Percentiles rank a stretch among this genome's conserved stretches.
Evolutionary conservation across 1,284 basidiomycete genomes (phyloP).

Genomic region (Macrocystidia cucumis): DNA sequence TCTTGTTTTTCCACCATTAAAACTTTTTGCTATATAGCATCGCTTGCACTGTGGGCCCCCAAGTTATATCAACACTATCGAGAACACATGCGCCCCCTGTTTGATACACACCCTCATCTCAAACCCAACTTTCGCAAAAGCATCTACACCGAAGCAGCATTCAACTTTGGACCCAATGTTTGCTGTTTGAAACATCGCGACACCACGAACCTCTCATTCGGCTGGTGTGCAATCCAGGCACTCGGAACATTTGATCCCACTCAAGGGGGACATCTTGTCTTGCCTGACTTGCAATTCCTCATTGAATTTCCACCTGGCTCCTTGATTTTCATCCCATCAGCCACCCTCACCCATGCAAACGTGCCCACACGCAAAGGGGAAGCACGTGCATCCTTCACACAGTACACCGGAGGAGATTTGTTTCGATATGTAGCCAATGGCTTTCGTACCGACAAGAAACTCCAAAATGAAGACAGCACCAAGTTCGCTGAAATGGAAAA

Average conservation of each 20-base stretch:
- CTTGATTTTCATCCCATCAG: background rate
- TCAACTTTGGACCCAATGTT: constrained; percentile 5
- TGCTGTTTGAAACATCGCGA: background rate
- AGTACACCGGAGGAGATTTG: background rate
- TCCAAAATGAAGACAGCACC: no score
- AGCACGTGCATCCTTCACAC: background rate
- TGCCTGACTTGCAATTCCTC: background rate
- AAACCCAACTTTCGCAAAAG: constrained; percentile 2
- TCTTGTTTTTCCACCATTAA: background rate
- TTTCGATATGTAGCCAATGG: no score
- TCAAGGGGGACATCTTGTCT: constrained; percentile 1
- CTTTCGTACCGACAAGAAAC: no score
- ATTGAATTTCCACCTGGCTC: constrained; percentile 1
- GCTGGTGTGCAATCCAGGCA: background rate
- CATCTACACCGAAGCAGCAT: constrained; percentile 4
- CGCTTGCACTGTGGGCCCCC: no score
- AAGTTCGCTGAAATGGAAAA: no score
- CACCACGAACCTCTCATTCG: background rate
- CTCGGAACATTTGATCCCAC: constrained; percentile 1
- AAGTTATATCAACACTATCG: constrained; percentile 1
- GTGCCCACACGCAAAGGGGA: background rate
- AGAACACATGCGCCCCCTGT: constrained; percentile 2
- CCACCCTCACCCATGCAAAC: background rate
- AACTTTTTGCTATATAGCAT: no score
- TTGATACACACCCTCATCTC: background rate